A percentile compares a stretch with the other conserved stretches of the same genome.
Conservation (phyloP, 2,329 filamentous ascomycete species). For the Cladosporium halotolerans region DNA sequence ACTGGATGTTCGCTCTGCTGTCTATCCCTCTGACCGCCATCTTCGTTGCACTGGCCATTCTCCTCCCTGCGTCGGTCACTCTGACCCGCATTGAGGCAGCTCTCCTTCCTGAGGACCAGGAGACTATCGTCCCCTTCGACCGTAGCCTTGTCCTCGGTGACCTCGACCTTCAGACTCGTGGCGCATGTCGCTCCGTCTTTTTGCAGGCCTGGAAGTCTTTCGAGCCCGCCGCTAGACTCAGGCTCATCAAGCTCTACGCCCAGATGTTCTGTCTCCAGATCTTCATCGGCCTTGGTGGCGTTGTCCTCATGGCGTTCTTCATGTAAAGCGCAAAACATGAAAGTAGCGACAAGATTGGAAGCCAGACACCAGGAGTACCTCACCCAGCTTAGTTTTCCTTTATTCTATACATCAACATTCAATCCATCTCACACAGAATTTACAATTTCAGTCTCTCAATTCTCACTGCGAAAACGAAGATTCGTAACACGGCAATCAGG, state of each 20-base stretch:
- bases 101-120: constrained; percentile 71
- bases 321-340: not conserved
- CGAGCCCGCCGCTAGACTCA: constrained; percentile 62
- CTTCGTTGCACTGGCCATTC: constrained; percentile 56
- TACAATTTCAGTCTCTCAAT: too few species aligned
- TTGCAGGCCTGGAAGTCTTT: constrained; percentile 75
- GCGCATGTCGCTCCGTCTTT: constrained; percentile 52
- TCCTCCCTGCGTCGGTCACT: constrained; percentile 73
- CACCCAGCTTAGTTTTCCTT: too few species aligned
- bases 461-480: too few species aligned
- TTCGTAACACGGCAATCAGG: too few species aligned
- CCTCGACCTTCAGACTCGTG: constrained; percentile 65
- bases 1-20: constrained; percentile 36
- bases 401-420: too few species aligned
- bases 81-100: constrained; percentile 81
- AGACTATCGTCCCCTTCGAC: constrained; percentile 86
- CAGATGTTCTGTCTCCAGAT: constrained; percentile 58
- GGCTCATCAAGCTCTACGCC: constrained; percentile 66
- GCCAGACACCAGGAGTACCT: too few species aligned
- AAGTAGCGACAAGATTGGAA: too few species aligned
- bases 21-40: constrained; percentile 32
- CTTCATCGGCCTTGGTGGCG: not conserved
- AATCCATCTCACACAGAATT: too few species aligned
- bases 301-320: not conserved
- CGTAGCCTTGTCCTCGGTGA: constrained; percentile 66